These are phyloP conservation scores for Cytospora mali DNA, from an alignment of 2,329 filamentous ascomycete genomes.

Conservation along the genomic window DNA sequence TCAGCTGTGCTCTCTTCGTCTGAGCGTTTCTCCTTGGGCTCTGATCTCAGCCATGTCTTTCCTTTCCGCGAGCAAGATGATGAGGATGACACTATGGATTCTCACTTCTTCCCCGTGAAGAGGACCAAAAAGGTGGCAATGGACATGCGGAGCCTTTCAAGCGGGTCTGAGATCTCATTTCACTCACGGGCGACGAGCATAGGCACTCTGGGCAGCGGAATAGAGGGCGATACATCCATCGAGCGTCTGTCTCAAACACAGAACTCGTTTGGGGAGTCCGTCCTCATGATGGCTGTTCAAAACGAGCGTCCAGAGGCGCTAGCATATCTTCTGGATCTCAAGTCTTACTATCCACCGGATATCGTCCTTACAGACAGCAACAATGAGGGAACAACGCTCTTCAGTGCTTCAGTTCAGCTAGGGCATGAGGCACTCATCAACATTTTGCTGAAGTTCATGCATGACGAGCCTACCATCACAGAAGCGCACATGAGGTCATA, in stretches of 20 bases:
- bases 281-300: slow-evolving; percentile 85
- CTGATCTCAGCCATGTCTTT: slow-evolving; percentile 80
- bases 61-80: slow-evolving; percentile 73
- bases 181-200: slow-evolving; percentile 79
- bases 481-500: slow-evolving; percentile 66
- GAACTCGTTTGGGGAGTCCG: slow-evolving; percentile 74
- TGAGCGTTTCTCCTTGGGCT: slow-evolving; percentile 58
- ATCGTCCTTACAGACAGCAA: slow-evolving; percentile 82
- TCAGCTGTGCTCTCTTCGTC: slow-evolving; percentile 46
- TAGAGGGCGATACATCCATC: slow-evolving; percentile 86
- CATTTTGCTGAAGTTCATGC: slow-evolving; percentile 72
- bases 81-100: slow-evolving; percentile 36
- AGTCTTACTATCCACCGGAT: slow-evolving; percentile 72
- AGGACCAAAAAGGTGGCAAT: slow-evolving; percentile 81
- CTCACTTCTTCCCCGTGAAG: slow-evolving; percentile 45
- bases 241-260: slow-evolving; percentile 75
- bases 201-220: slow-evolving; percentile 69
- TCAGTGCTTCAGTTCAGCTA: slow-evolving; percentile 88
- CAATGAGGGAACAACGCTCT: slow-evolving; percentile 83
- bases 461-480: slow-evolving; percentile 48
- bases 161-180: slow-evolving; percentile 80
- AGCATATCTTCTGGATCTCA: slow-evolving; percentile 75
- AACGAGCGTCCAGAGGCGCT: slow-evolving; percentile 72
- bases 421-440: slow-evolving; percentile 76
- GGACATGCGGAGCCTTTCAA: slow-evolving; percentile 87